phyloP scores from a whole-genome alignment of 352 stramenopile species.

The Pythium dissotocum region DNA sequence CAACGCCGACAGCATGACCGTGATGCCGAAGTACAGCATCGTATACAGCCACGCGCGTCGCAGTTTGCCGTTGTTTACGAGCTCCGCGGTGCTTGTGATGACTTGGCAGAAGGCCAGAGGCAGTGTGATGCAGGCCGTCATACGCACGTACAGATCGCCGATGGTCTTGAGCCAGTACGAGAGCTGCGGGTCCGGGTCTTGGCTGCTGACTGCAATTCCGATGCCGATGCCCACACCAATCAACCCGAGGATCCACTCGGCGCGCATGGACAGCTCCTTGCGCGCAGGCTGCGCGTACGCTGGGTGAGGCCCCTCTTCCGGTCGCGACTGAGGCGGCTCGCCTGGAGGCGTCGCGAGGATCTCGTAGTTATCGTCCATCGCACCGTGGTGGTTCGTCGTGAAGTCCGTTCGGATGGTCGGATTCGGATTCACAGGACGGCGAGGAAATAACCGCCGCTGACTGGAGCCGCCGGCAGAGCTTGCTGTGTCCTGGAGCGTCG shows the following conservation, averaged over 20 bases:
- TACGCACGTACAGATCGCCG: slow-evolving; percentile 54
- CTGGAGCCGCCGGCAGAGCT: slow-evolving; percentile 24
- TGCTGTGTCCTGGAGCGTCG: slow-evolving; percentile 7
- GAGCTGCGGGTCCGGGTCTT: slow-evolving; percentile 33
- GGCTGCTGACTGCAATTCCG: slow-evolving; percentile 34
- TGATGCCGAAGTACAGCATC: slow-evolving; percentile 37
- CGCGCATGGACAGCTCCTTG: slow-evolving; percentile 38
- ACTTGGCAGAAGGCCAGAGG: slow-evolving; percentile 69
- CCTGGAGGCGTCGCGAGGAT: slow-evolving; percentile 52
- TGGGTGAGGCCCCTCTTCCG: slow-evolving; percentile 24
- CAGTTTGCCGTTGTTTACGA: slow-evolving; percentile 45
- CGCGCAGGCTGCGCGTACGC: slow-evolving; percentile 19
- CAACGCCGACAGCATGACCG: slow-evolving; percentile 31
- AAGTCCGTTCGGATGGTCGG: slow-evolving; percentile 53
- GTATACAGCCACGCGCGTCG: slow-evolving; percentile 45
- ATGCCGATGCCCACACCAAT: slow-evolving; percentile 40
- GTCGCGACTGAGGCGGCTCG: slow-evolving; percentile 37
- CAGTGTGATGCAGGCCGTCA: slow-evolving; percentile 56
- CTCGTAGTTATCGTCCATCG: slow-evolving; percentile 42
- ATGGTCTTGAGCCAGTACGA: slow-evolving; percentile 61
- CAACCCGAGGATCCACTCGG: slow-evolving; percentile 42
- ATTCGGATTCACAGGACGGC: slow-evolving; percentile 29
- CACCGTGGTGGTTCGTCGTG: slow-evolving; percentile 23
- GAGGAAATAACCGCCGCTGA: slow-evolving; percentile 13
- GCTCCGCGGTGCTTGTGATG: slow-evolving; percentile 50